Evolutionary conservation across 2,329 filamentous ascomycete genomes (phyloP), one percentile per base, ranked within the genome.

Genomic region (Dactylellina drechsleri): DNA sequence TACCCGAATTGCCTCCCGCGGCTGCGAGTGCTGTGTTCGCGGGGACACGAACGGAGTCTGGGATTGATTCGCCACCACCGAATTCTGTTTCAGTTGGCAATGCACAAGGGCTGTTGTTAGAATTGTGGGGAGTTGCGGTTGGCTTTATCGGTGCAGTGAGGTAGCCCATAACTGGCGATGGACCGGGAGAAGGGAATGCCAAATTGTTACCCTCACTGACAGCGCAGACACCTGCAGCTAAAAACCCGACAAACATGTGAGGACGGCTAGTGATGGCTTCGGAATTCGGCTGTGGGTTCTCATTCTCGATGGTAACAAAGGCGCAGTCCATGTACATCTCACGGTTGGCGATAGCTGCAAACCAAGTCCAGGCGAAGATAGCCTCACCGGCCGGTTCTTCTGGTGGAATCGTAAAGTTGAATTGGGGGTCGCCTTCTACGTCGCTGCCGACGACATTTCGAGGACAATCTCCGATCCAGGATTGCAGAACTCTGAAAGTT

Each of bases 321-420:
- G 91, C 91, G 80, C 92, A 95, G 83, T 92, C 92, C 90, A 92
- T 92, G 86, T 95, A 95, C 87, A 91, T 91, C 81, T 94, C 91
- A 56, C 91, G 86, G 83, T 93, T 93, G 26, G 91, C 91, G 47
- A 90, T 82, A 77, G 88, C 84, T 84, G 92, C 92, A 83, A 91
- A 90, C 90, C 90, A 92, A 26, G 88, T 88, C 92, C 92, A 79
- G 10, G 78, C 61, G 36, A 79, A 79, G 8, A 79, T 76, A 4
- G 71, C 77, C 0, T 28, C 3, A 13, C 77, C 78, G 4, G 77
- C 54, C 20, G 67, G 72, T 1, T 77, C 58, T 12, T 79, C 76
- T 13, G 68, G 45, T 10, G 78, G 78, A 8, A 97, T 81, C 66
- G 90, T 90, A 52, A 79, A 79, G 81, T 97, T 97, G 82, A 96